Conservation (phyloP, 202 grass and related monocot species). For the Cymbopogon flexuosus region DNA sequence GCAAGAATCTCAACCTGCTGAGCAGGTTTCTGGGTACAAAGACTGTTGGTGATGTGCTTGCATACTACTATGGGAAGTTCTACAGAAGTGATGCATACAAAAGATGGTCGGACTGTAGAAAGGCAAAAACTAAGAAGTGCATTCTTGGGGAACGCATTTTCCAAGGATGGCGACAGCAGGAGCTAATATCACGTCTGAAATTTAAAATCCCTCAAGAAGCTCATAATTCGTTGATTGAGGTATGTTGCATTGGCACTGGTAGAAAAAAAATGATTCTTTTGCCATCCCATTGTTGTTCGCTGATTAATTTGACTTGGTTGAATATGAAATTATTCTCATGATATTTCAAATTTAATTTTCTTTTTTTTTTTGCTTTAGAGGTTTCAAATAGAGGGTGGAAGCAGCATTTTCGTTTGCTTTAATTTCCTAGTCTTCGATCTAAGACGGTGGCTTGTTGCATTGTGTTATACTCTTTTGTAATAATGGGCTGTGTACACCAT, state of each 20-base stretch:
- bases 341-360: background rate
- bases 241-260: slow-evolving; percentile 31
- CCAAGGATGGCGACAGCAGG: slow-evolving; percentile 74
- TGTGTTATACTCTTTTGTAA: no score
- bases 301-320: slow-evolving; percentile 9
- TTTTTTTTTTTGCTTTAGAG: no score
- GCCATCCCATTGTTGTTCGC: background rate
- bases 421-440: no score
- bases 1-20: slow-evolving; percentile 67
- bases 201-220: slow-evolving; percentile 44
- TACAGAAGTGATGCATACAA: slow-evolving; percentile 47
- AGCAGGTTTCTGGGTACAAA: slow-evolving; percentile 56
- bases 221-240: slow-evolving; percentile 60
- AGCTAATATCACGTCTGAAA: slow-evolving; percentile 68
- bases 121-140: slow-evolving; percentile 64
- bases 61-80: slow-evolving; percentile 86
- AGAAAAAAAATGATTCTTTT: background rate
- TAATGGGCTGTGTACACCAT: no score
- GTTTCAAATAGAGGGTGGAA: no score
- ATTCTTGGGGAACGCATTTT: slow-evolving; percentile 82
- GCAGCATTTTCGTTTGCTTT: no score
- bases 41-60: slow-evolving; percentile 54
- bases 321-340: slow-evolving; percentile 29
- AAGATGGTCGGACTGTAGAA: slow-evolving; percentile 87
- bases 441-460: no score